These are phyloP conservation scores for Thermomucor indicae-seudaticae DNA, from an alignment of 371 early-diverging fungal genomes.

Conservation along the genomic window DNA sequence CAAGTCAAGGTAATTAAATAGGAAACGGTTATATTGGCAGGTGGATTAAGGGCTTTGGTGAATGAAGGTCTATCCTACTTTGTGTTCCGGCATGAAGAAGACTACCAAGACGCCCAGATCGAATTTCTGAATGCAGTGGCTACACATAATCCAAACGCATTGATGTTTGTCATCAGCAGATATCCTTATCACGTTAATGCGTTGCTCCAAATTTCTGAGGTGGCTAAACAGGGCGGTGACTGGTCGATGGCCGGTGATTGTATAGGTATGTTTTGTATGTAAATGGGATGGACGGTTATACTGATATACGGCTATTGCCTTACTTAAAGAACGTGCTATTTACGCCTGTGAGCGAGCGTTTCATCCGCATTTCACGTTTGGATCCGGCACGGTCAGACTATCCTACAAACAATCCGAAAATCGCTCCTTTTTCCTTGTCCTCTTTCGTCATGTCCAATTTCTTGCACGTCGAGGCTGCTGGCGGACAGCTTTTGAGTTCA, in stretches of 20 bases:
- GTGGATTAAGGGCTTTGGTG: not conserved
- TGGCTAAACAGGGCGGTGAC: slow-evolving; percentile 80
- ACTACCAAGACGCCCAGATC: slow-evolving; percentile 70
- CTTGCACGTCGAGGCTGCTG: slow-evolving; percentile 88
- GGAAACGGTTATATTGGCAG: slow-evolving; percentile 25
- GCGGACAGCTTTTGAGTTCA: slow-evolving; percentile 88
- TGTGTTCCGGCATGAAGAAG: slow-evolving; percentile 62
- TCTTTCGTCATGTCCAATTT: slow-evolving; percentile 81
- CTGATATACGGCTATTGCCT: too few species aligned
- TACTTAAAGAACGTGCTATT: slow-evolving; percentile 72
- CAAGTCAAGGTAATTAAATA: too few species aligned
- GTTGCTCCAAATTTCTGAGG: slow-evolving; percentile 79
- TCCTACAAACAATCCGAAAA: slow-evolving; percentile 75
- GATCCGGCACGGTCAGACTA: slow-evolving; percentile 67
- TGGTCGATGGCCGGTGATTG: slow-evolving; percentile 71
- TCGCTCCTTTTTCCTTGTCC: slow-evolving; percentile 76
- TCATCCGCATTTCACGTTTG: slow-evolving; percentile 71
- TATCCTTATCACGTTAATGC: slow-evolving; percentile 88
- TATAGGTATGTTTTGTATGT: slow-evolving; percentile 48
- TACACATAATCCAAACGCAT: slow-evolving; percentile 73
- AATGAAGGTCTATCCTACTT: slow-evolving; percentile 35
- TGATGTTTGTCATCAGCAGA: slow-evolving; percentile 61
- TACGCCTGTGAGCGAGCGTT: slow-evolving; percentile 83
- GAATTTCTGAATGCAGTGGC: slow-evolving; percentile 71
- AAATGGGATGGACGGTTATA: too few species aligned